Evolutionary conservation across 257 asterid species (phyloP).

Genomic region (Solanum ossicruentum): DNA sequence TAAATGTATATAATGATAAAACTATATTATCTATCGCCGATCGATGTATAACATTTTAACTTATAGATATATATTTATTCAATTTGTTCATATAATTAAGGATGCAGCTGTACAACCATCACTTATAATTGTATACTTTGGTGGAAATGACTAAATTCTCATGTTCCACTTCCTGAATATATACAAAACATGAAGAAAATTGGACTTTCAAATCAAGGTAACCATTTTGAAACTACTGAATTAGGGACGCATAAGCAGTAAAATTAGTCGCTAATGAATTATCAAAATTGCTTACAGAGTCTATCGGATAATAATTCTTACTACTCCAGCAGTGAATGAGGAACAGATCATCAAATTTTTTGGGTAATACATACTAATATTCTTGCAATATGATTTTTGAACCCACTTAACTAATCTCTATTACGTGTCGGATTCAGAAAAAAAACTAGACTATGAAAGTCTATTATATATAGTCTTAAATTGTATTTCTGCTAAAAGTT

Average conservation of each 20-base stretch:
- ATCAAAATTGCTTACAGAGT: slow-evolving; percentile 18
- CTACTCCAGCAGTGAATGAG: slow-evolving; percentile 51
- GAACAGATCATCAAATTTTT: slow-evolving; percentile 18
- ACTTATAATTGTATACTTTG: slow-evolving; percentile 68
- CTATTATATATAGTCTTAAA: too few relatives aligned
- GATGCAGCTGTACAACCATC: slow-evolving; percentile 60
- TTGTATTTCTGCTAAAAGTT: too few relatives aligned
- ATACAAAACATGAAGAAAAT: slow-evolving; percentile 73
- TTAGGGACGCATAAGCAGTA: not conserved
- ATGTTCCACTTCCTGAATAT: slow-evolving; percentile 77
- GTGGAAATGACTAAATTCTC: slow-evolving; percentile 83
- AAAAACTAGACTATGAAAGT: too few relatives aligned
- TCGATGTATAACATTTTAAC: not conserved
- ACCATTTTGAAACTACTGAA: not conserved
- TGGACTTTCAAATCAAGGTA: slow-evolving; percentile 26
- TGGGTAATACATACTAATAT: slow-evolving; percentile 22
- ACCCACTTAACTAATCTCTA: too few relatives aligned
- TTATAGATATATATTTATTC: too few relatives aligned
- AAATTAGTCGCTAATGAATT: not conserved
- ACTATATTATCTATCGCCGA: too few relatives aligned
- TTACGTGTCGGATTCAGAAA: too few relatives aligned
- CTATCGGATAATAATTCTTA: slow-evolving; percentile 47
- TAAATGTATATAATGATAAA: not conserved
- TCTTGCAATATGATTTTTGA: too few relatives aligned
- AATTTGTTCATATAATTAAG: slow-evolving; percentile 12